Conservation (phyloP, 2,329 filamentous ascomycete genomes). For the Colletotrichum cuscutae region DNA sequence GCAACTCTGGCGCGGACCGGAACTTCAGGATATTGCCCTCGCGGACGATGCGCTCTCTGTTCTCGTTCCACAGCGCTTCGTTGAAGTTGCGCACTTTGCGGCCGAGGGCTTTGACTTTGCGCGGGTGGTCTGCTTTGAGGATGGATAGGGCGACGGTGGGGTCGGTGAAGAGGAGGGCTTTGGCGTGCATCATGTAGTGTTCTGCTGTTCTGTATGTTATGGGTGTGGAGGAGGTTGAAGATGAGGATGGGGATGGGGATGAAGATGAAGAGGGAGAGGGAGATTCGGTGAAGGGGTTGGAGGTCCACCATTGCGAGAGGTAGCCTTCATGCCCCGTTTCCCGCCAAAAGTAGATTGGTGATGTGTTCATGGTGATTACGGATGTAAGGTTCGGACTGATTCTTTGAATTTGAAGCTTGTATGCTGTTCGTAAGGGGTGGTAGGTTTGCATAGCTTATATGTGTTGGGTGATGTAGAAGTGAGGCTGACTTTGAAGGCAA, state of each 20-base stretch:
- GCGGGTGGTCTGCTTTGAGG: slow-evolving; percentile 57
- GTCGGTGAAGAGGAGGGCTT: slow-evolving; percentile 62
- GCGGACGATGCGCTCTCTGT: slow-evolving; percentile 65
- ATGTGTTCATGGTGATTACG: neutral
- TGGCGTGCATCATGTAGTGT: slow-evolving; percentile 68
- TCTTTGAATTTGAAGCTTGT: neutral
- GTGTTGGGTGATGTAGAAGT: neutral
- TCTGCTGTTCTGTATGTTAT: slow-evolving; percentile 61
- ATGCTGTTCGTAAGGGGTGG: neutral
- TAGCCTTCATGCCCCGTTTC: slow-evolving; percentile 60
- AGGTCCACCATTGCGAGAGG: slow-evolving; percentile 72
- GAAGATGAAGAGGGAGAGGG: slow-evolving; percentile 46
- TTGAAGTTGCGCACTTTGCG: slow-evolving; percentile 65
- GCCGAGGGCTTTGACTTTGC: slow-evolving; percentile 63
- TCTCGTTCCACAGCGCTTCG: slow-evolving; percentile 58
- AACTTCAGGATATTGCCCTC: slow-evolving; percentile 71
- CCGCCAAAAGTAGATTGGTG: slow-evolving; percentile 58
- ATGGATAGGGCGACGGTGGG: slow-evolving; percentile 55
- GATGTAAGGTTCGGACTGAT: neutral
- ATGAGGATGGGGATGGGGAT: slow-evolving; percentile 51
- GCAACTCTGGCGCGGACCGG: slow-evolving; percentile 56
- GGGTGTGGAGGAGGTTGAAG: slow-evolving; percentile 46
- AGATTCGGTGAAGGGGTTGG: slow-evolving; percentile 50
- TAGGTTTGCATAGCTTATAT: neutral
- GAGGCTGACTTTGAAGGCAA: neutral